These are phyloP conservation scores for Ampelomyces quisqualis DNA, from an alignment of 2,329 filamentous ascomycete genomes.

Conservation along the genomic window DNA sequence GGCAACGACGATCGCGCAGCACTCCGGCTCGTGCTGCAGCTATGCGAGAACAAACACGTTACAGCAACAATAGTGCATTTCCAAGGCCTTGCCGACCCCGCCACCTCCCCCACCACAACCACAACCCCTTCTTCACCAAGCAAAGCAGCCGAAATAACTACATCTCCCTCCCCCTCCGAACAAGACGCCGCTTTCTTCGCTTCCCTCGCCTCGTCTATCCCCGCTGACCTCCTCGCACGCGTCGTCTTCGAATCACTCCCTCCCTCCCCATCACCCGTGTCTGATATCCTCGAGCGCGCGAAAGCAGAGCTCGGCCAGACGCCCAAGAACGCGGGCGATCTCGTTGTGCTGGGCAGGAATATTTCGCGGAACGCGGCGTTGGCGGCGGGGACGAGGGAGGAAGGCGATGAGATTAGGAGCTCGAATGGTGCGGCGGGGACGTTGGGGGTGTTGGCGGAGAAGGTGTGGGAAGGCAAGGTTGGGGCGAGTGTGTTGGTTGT, in stretches of 20 bases:
- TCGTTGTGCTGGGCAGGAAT: constrained; percentile 66
- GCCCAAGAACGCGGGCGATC: constrained; percentile 66
- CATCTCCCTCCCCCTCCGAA: constrained; percentile 30
- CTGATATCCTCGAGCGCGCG: constrained; percentile 56
- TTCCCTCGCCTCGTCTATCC: constrained; percentile 58
- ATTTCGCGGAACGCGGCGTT: constrained; percentile 21
- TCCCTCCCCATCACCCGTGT: constrained; percentile 35
- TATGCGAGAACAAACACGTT: constrained; percentile 75
- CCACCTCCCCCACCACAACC: constrained; percentile 15
- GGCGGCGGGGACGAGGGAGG: constrained; percentile 32
- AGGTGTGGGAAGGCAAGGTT: constrained; percentile 60
- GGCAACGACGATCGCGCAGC: constrained; percentile 79
- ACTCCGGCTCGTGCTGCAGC: constrained; percentile 76
- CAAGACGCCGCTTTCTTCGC: constrained; percentile 59
- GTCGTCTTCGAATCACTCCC: constrained; percentile 59
- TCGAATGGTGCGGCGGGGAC: constrained; percentile 44
- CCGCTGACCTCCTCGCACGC: constrained; percentile 52
- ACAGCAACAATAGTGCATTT: constrained; percentile 74
- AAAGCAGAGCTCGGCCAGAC: constrained; percentile 61
- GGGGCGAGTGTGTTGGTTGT: constrained; percentile 69
- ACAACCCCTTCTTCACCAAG: constrained; percentile 11
- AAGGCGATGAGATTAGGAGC: constrained; percentile 46
- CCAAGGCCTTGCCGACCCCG: constrained; percentile 28
- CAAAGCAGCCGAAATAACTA: constrained; percentile 21
- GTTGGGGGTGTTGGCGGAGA: constrained; percentile 61